Evolutionary conservation across 805 yeast species (phyloP).

Genomic region (Maudiozyma barnettii): DNA sequence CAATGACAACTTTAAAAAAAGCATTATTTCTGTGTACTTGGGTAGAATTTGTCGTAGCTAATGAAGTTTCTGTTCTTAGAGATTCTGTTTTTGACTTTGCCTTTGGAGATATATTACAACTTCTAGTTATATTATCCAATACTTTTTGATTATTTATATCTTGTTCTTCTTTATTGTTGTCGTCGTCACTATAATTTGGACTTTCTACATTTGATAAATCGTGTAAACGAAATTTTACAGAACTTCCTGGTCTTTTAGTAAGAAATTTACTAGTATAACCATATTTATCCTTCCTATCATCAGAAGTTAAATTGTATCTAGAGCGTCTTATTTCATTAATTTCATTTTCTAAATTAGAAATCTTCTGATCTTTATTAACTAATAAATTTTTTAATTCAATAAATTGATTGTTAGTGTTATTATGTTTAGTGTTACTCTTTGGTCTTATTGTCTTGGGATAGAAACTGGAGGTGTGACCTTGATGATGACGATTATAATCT

Average conservation of each 20-base stretch:
- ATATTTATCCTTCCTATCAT: neutral
- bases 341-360: neutral
- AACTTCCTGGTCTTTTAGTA: neutral
- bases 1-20: conserved; percentile 11
- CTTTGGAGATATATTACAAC: neutral
- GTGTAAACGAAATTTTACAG: neutral
- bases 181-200: neutral
- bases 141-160: no score
- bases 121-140: no score
- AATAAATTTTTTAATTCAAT: neutral
- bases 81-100: conserved; percentile 2
- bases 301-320: neutral
- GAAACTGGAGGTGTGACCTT: no score
- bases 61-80: conserved; percentile 12
- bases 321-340: neutral
- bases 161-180: neutral
- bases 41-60: conserved; percentile 15
- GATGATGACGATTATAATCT: no score
- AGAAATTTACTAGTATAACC: neutral
- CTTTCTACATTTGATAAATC: no score
- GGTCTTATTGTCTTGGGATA: no score
- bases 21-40: conserved; percentile 10
- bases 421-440: neutral
- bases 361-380: neutral
- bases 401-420: neutral